These are phyloP conservation scores for Rhododendron mucronatum DNA, from an alignment of 148 eudicot species.

Conservation along the genomic window DNA sequence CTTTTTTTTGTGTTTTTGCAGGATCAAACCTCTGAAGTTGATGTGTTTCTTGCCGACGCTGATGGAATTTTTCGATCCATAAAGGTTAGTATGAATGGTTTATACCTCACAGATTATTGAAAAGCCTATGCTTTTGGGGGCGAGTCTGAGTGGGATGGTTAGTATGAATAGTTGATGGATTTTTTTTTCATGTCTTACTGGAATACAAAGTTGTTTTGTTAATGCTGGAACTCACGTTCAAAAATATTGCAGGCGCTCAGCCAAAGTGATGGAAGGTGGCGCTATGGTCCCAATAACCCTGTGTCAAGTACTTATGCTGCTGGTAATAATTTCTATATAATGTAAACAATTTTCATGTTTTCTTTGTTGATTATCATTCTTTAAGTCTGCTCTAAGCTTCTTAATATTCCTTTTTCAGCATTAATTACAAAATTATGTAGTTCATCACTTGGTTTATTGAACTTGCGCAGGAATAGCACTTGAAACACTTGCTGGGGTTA, in stretches of 20 bases:
- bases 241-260: conserved; percentile 61
- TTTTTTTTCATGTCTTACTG: not conserved
- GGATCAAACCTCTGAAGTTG: conserved; percentile 61
- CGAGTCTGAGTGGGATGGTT: not conserved
- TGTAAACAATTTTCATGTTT: not conserved
- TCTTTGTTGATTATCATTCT: not conserved
- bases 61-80: conserved; percentile 67
- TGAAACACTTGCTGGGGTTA: conserved; percentile 79
- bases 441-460: not conserved
- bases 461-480: conserved; percentile 70
- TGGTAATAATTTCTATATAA: conserved; percentile 37
- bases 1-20: conserved; percentile 18
- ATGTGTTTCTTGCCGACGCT: conserved; percentile 55
- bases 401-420: not conserved
- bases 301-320: conserved; percentile 92
- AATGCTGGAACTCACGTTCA: conserved; percentile 15
- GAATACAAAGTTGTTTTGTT: conserved; percentile 8
- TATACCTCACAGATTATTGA: not conserved
- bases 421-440: not conserved
- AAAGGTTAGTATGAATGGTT: conserved; percentile 44
- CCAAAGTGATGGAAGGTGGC: conserved; percentile 99
- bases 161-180: not conserved
- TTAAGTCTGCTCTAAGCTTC: not conserved
- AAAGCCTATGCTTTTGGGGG: not conserved
- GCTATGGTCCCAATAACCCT: conserved; percentile 70